Base-by-base conservation (phyloP, 169 alveolate genomes). In the Cyclospora cayetanensis region DNA sequence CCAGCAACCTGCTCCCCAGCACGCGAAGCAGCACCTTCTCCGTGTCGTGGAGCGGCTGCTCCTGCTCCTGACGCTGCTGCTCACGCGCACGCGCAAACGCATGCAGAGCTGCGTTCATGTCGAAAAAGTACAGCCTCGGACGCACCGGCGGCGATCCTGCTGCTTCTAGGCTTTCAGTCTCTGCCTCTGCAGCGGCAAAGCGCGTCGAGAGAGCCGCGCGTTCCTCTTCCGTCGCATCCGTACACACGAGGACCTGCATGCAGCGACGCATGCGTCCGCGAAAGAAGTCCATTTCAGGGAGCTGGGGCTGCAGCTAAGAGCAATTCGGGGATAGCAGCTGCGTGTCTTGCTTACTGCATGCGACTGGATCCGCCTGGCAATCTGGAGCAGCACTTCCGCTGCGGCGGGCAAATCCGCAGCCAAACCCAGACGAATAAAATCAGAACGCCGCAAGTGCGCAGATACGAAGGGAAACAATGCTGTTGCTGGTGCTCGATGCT, bases 161-260 rank as follows among this genome's bases (percentile, higher is more conserved):
- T 55, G 70, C 22, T 55, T 25, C 70, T 1, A 31, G 11, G 22
- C 35, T 31, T 55, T 3, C 70, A 2, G 70, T 31, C 3, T 25
- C 70, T 1, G 70, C 70, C 0, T 25, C 70, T 1, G 70, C 70
- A 0, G 70, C 70, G 27, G 70, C 70, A 55, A 55, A 55, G 70
- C 22, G 22, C 22, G 9, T 31, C 27, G 70, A 0, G 22, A 55
- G 70, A 2, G 22, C 70, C 3, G 22, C 27, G 9, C 70, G 70
- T 0, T 55, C 70, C 27, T 55, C 70, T 55, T 25, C 35, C 70
- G 70, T 11, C 27, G 70, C 70, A 31, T 55, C 70, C 27, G 70
- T 55, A 55, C 70, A 55, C 27, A 55, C 70, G 27, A 55, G 70
- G 22, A 55, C 70, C 70, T 55, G 70, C 70, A 55, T n/a, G 70